A percentile compares a stretch with the other conserved stretches of the same genome.
Evolutionary conservation across 257 asterid genomes (phyloP).

Genomic region (Solanum paucissectum): DNA sequence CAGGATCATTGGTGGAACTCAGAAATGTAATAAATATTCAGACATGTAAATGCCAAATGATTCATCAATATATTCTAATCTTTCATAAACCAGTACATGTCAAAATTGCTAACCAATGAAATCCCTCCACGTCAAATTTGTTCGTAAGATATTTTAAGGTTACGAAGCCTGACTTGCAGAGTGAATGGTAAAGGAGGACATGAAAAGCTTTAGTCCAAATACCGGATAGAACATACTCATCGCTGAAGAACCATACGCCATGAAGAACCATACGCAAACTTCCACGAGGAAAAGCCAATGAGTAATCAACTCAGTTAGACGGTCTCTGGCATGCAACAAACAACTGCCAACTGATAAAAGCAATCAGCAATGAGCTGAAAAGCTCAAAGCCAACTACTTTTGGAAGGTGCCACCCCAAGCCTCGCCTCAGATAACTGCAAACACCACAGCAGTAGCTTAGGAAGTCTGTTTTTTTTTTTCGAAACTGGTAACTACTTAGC

Average conservation of each 20-base stretch:
- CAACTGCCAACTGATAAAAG: conserved; percentile 93
- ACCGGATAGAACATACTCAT: not conserved
- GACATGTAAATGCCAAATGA: not conserved
- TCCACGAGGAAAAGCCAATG: not conserved
- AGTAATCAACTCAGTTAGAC: conserved; percentile 28
- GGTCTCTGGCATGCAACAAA: conserved; percentile 84
- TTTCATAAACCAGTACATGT: not conserved
- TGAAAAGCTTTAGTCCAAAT: not conserved
- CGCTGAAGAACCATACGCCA: not conserved
- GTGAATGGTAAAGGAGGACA: not conserved
- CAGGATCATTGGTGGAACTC: not conserved
- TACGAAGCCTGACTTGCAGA: not conserved
- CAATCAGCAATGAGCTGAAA: conserved; percentile 70
- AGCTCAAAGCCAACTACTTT: conserved; percentile 85
- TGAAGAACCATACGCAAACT: not conserved
- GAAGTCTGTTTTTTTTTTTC: not conserved
- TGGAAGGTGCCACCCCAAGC: conserved; percentile 86
- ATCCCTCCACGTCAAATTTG: not conserved
- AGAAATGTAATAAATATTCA: not conserved
- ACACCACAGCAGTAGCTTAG: not conserved
- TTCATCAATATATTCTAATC: not conserved
- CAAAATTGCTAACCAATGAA: not conserved
- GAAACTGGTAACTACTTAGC: not conserved
- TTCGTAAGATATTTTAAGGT: not conserved
- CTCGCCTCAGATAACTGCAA: conserved; percentile 70